Conservation (phyloP, 768 basidiomycete species). For the Phylloporus scabripes region DNA sequence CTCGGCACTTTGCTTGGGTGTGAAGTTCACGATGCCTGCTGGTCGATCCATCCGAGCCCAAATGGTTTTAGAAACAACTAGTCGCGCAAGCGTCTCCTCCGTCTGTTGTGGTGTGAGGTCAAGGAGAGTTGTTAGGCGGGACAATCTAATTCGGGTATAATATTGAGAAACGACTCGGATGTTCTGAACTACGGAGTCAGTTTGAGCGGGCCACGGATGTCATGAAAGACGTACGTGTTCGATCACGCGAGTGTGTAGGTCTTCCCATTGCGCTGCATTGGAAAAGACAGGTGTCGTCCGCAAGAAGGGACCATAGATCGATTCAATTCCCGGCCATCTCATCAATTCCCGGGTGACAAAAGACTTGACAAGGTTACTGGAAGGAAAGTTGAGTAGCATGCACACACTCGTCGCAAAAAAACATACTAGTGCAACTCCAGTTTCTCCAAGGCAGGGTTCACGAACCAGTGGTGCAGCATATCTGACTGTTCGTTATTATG, state of each 20-base stretch:
- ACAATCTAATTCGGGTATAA: constrained; percentile 87
- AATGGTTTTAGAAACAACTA: constrained; percentile 88
- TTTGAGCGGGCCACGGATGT: background rate
- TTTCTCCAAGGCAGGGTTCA: constrained; percentile 73
- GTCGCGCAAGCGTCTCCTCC: constrained; percentile 80
- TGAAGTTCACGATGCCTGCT: constrained; percentile 83
- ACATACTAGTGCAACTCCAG: constrained; percentile 82
- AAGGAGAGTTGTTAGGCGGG: constrained; percentile 78
- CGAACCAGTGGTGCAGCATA: constrained; percentile 84
- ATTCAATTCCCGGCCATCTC: constrained; percentile 93
- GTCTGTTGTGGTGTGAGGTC: constrained; percentile 79
- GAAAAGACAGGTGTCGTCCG: constrained; percentile 78
- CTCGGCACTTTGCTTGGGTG: constrained; percentile 74
- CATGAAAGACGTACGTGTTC: constrained; percentile 71
- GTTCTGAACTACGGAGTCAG: constrained; percentile 51
- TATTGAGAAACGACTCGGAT: constrained; percentile 92
- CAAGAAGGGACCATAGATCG: constrained; percentile 80
- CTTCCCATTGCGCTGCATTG: constrained; percentile 81
- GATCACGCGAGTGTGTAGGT: constrained; percentile 90
- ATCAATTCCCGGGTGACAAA: constrained; percentile 91
- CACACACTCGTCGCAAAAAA: constrained; percentile 2
- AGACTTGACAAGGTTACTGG: constrained; percentile 88
- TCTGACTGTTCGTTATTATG: constrained; percentile 97
- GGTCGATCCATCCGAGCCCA: constrained; percentile 95
- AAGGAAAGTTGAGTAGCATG: constrained; percentile 8